Evolutionary conservation across 805 yeast species (phyloP).

Genomic region (Candida succiphila): DNA sequence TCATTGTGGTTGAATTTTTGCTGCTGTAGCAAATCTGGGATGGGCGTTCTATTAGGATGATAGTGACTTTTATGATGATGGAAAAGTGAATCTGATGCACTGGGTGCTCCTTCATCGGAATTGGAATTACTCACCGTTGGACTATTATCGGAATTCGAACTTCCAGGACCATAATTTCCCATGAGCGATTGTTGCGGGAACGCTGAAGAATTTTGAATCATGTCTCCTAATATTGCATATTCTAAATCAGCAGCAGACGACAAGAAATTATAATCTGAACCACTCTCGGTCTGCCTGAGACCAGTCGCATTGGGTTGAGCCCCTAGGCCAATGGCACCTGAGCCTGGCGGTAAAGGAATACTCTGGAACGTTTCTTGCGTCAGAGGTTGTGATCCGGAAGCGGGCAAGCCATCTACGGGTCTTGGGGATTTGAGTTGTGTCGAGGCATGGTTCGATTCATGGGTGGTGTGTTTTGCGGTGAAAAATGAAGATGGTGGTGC

Average conservation of each 20-base stretch:
- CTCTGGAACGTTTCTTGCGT: background rate
- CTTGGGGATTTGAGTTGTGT: background rate
- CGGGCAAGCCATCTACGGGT: background rate
- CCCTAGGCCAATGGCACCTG: background rate
- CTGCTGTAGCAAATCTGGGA: too few species aligned
- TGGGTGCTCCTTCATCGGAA: slow-evolving; percentile 19
- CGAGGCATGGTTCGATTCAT: background rate
- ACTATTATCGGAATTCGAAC: too few species aligned
- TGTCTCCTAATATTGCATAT: slow-evolving; percentile 57
- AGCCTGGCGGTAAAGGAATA: background rate
- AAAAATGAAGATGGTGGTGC: too few species aligned
- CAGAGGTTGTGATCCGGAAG: background rate
- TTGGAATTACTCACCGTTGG: slow-evolving; percentile 22
- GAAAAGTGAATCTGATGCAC: too few species aligned
- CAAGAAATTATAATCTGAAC: slow-evolving; percentile 41
- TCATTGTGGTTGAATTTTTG: too few species aligned
- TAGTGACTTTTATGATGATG: too few species aligned
- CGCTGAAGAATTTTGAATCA: slow-evolving; percentile 33
- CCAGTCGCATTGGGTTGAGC: slow-evolving; percentile 1
- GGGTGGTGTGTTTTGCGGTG: background rate
- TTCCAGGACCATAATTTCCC: too few species aligned
- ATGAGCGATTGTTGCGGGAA: too few species aligned
- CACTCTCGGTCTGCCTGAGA: too few species aligned
- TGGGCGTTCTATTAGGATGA: too few species aligned
- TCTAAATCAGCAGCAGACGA: slow-evolving; percentile 69